Percentiles rank a stretch among this genome's conserved stretches.
Evolutionary conservation across 805 yeast genomes (phyloP).

Genomic region (Metschnikowia hibisci): DNA sequence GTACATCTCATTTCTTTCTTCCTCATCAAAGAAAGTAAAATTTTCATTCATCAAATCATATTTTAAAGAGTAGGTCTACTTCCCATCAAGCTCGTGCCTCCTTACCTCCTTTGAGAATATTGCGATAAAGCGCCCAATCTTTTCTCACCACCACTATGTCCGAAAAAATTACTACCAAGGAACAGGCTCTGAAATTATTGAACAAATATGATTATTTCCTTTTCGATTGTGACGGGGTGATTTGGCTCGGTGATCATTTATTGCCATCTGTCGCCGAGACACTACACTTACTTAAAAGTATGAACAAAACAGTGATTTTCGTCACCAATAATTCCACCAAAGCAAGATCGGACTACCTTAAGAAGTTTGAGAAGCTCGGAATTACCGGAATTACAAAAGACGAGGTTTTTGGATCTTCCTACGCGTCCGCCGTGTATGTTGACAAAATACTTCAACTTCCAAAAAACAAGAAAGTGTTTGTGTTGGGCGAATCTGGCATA

Average conservation of each 20-base stretch:
- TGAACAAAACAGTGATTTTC: slow-evolving; percentile 69
- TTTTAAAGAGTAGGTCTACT: too few species aligned
- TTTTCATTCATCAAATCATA: too few species aligned
- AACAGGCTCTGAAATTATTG: slow-evolving; percentile 52
- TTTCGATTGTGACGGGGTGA: slow-evolving; percentile 96
- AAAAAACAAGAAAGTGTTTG: slow-evolving; percentile 77
- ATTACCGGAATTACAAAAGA: slow-evolving; percentile 49
- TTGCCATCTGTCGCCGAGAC: slow-evolving; percentile 81
- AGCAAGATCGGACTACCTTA: slow-evolving; percentile 70
- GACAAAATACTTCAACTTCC: slow-evolving; percentile 72
- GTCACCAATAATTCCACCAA: slow-evolving; percentile 96
- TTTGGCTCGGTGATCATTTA: slow-evolving; percentile 85
- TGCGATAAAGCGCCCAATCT: slow-evolving; percentile 3
- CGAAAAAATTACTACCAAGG: slow-evolving; percentile 43
- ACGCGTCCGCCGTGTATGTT: slow-evolving; percentile 85
- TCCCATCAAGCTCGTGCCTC: background rate
- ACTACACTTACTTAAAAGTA: slow-evolving; percentile 49
- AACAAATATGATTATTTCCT: slow-evolving; percentile 75
- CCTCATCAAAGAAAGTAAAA: background rate
- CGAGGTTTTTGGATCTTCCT: slow-evolving; percentile 88
- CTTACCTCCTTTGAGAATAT: background rate
- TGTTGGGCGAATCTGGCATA: slow-evolving; percentile 85
- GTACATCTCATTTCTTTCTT: background rate
- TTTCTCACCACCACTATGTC: slow-evolving; percentile 32
- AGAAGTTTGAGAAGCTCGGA: slow-evolving; percentile 61